A percentile compares a stretch with the other conserved stretches of the same genome.
Evolutionary conservation across 1,139 yeast species (phyloP).

Genomic region (Taphrina wiesneri): DNA sequence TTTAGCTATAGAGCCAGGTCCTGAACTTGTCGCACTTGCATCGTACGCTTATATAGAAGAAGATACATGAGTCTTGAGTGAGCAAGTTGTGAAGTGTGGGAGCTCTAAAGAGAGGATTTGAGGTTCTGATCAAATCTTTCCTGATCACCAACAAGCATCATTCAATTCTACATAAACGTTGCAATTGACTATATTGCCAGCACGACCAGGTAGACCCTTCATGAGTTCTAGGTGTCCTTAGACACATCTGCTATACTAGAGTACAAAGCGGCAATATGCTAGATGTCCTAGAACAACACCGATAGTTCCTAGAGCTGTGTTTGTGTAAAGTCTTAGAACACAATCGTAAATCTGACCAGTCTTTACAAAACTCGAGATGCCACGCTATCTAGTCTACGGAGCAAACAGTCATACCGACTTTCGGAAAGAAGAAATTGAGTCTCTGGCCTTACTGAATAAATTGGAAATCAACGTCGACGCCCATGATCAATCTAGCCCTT

Average conservation of each 20-base stretch:
- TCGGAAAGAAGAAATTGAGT: slow-evolving; percentile 77
- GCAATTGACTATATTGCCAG: too few relatives aligned
- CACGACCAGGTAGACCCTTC: too few relatives aligned
- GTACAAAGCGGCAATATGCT: too few relatives aligned
- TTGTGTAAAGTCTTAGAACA: too few relatives aligned
- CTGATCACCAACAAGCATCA: too few relatives aligned
- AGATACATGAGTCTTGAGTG: neutral
- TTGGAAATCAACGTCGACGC: slow-evolving; percentile 61
- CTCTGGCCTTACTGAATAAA: slow-evolving; percentile 67
- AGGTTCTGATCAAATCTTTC: neutral
- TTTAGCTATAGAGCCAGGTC: neutral
- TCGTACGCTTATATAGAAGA: neutral
- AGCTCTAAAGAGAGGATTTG: neutral
- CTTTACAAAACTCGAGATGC: slow-evolving; percentile 1
- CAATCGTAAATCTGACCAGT: too few relatives aligned
- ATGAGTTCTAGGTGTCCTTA: too few relatives aligned
- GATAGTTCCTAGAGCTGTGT: too few relatives aligned
- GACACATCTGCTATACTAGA: neutral
- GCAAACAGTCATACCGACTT: slow-evolving; percentile 84
- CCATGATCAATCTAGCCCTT: slow-evolving; percentile 60
- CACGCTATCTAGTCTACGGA: slow-evolving; percentile 64
- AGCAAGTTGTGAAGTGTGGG: neutral
- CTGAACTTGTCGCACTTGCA: neutral
- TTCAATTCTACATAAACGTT: too few relatives aligned
- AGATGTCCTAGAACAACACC: too few relatives aligned